Base-by-base conservation (phyloP, 1,284 basidiomycete species). In the Irpex lacteus region DNA sequence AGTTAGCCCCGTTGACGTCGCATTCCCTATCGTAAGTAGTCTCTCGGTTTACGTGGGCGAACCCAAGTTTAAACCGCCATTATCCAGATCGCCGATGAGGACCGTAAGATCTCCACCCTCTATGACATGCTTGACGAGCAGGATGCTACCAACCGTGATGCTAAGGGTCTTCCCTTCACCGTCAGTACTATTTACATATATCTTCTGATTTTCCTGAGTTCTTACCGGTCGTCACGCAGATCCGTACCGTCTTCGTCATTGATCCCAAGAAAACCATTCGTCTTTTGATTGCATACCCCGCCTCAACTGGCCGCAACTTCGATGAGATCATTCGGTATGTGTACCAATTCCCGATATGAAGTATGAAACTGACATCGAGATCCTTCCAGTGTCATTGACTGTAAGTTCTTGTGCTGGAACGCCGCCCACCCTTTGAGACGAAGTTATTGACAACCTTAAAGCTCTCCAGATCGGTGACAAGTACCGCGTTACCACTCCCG, bases 81-180 rank as follows among this genome's bases (percentile, higher is more conserved):
- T 62, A 34, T 68, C 2, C 1, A 94, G 91, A 98, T 99, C 69
- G 96, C 94, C 63, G 97, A 99, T 75, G 83, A 86, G 59, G 91
- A 95, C 74, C 87, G 98, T 75, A 90, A 89, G 76, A 85, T 98
- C 63, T 91, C 95, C 15, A 88, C 86, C 52, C 77, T 92, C 65
- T 96, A 96, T 75, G 95, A 96, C 77, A 99, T 99, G 98, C 85
- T 99, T 66, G 97, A 99, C 77, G 85, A 92, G 70, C 92, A 97
- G 76, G 95, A 98, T 77, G 86, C 92, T 60, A 97, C 96, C 65
- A 99, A 99, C 82, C 88, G 92, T 63, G 98, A 99, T 77, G 84
- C 84, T 61, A 97, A 97, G 81, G 95, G 96, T 60, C 82, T 92
- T 56, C 93, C 92, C 36, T 91, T 93, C 80, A 94, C 92, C 38